Base-by-base conservation (phyloP, 768 basidiomycete species). In the Auricularia auricula-judae region DNA sequence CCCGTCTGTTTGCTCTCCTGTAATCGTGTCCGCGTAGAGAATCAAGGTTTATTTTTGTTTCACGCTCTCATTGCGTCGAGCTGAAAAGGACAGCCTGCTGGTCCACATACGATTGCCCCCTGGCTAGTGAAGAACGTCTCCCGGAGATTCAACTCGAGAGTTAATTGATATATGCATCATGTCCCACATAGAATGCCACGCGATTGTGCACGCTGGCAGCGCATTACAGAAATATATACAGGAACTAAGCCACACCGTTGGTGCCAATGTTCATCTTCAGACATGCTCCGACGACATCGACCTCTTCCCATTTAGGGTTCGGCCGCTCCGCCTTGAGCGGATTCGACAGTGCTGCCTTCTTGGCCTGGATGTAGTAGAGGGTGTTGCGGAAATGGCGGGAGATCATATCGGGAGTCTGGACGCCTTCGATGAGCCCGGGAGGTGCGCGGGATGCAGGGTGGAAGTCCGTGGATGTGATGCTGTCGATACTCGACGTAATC, bases 381-480 rank as follows among this genome's bases (percentile, higher is more conserved):
- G 93, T 93, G 74, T 96, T 98, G 64, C 86, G 82, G 81, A 98
- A 98, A 76, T 99, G 97, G 61, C 91, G 82, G 1, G 83, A 81
- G 68, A 98, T 97, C 88, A 95, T 92, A 56, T 97, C 95, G 12
- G 93, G 91, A 4, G 91, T 88, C 67, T 93, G 88, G 0, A 93
- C 89, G 10, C 92, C 93, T 71, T 98, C 97, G 66, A 98, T 85
- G 43, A 95, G 81, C 21, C 94, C 94, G 4, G 90, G 87, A 2
- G 90, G 89, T 33, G 91, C 90, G 33, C 92, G 86, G 68, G 92
- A 87, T 0, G 91, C 87, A 0, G 93, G 91, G 70, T 96, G 93
- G 2, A 93, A 84, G 71, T 95, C 91, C 18, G 88, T 86, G 0
- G 89, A 89, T 43, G 88, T 83, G 69, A 98, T 91, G 67, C 84